Conservation (phyloP, 192 early-diverging fungal genomes). For the Gaertneriomyces sp. region DNA sequence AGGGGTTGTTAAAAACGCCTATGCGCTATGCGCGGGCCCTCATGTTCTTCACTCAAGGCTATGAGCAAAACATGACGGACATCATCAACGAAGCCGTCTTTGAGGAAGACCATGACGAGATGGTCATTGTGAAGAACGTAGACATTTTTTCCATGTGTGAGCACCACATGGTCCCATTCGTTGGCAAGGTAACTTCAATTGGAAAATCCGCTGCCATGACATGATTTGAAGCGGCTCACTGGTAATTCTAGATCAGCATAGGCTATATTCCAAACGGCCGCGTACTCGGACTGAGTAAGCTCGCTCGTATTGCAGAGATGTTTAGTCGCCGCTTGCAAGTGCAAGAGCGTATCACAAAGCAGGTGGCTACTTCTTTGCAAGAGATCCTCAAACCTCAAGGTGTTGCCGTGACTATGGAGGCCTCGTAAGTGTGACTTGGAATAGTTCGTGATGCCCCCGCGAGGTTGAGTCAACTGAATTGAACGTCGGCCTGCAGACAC, state of each 20-base stretch:
- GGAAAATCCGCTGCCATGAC: background rate
- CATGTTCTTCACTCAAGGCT: conserved; percentile 98
- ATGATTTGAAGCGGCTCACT: conserved; percentile 2
- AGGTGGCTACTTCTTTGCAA: conserved; percentile 85
- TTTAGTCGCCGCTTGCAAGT: conserved; percentile 93
- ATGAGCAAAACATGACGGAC: conserved; percentile 85
- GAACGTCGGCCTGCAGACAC: conserved; percentile 50
- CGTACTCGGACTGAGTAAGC: conserved; percentile 93
- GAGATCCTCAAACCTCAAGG: conserved; percentile 92
- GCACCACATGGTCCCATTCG: conserved; percentile 98
- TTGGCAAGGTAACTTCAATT: conserved; percentile 70
- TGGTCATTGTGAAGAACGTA: conserved; percentile 98
- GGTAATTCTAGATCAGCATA: conserved; percentile 65
- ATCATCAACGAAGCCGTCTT: conserved; percentile 94
- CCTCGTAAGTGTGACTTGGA: conserved; percentile 58
- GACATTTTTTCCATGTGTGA: conserved; percentile 96
- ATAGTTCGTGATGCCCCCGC: background rate
- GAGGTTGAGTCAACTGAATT: no score
- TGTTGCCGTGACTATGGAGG: conserved; percentile 97
- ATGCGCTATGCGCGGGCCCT: conserved; percentile 95
- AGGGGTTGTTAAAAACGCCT: conserved; percentile 93
- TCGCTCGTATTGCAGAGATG: conserved; percentile 98
- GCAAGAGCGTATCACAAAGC: conserved; percentile 97
- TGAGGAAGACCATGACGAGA: conserved; percentile 98
- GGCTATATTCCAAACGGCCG: conserved; percentile 94